Base-by-base conservation (phyloP, 805 yeast genomes). In the Ogataea siamensis region DNA sequence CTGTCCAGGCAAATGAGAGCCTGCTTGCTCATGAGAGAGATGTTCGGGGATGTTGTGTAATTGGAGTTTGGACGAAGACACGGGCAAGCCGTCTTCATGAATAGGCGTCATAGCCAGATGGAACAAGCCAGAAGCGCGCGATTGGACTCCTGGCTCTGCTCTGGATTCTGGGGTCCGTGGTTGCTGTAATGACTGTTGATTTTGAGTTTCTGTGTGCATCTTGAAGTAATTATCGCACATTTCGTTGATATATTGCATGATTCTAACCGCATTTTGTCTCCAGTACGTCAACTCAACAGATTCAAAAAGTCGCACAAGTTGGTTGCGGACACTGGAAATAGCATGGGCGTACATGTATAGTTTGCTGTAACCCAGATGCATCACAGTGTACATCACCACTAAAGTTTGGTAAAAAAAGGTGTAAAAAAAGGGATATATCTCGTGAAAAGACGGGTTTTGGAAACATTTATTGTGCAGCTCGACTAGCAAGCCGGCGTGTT, bases 381-480 rank as follows among this genome's bases (percentile, higher is more conserved):
- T 54, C 44, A 73, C 53, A 1, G 76, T 72, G 55, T 67, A 74
- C 15, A 69, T 62, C 15, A 73, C 76, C 37, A 74, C 70, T 34
- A 74, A 59, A 2, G 78, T 75, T 49, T 74, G 79, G 51, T 73
- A 72, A 8, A 72, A 56, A 36, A 71, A 73, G 2, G 74, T 64
- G 46, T 70, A 71, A 36, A 71, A 64, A 40, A 71, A 71, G 12
- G 78, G 79, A 43, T 65, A 70, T 28, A 60, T 25, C 47, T 56
- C 46, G 63, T 58, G 62, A 64, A 73, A 55, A 15, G 44, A 40
- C 8, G 57, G 49, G 8, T 40, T 45, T 3, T 44, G 39, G 54
- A 58, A 53, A 57, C 65, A 34, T 57, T 55, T 54, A 14, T 57
- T 44, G 39, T 71, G 64, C 7, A 50, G 41, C 14, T 58, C 55